These are phyloP conservation scores for Pleoardoris graminearum DNA, from an alignment of 2,329 filamentous ascomycete genomes.

Conservation along the genomic window DNA sequence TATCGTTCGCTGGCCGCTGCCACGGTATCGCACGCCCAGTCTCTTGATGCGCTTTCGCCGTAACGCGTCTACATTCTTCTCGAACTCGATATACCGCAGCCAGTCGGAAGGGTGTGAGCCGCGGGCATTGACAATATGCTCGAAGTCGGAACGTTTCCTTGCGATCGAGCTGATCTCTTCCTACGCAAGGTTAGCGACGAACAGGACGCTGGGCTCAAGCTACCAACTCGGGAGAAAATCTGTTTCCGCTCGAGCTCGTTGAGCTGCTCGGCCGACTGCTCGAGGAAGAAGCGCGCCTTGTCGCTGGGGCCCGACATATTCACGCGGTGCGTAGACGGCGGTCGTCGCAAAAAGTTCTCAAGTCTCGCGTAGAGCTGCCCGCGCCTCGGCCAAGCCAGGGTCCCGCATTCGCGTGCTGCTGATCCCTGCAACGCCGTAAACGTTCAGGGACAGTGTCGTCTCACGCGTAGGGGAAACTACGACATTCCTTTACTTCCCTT, in stretches of 20 bases:
- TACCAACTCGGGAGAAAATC: slow-evolving; percentile 77
- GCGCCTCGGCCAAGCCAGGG: slow-evolving; percentile 11
- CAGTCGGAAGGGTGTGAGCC: slow-evolving; percentile 75
- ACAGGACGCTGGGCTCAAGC: not conserved
- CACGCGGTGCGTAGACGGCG: slow-evolving; percentile 18
- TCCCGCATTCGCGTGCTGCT: not conserved
- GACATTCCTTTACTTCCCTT: slow-evolving; percentile 35
- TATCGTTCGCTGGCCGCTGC: slow-evolving; percentile 76
- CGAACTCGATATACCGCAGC: slow-evolving; percentile 76
- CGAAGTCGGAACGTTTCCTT: slow-evolving; percentile 87
- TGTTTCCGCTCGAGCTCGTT: slow-evolving; percentile 90
- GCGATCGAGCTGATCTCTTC: slow-evolving; percentile 90
- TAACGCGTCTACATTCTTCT: slow-evolving; percentile 70
- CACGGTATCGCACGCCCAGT: slow-evolving; percentile 72
- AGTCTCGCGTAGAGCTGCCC: slow-evolving; percentile 21
- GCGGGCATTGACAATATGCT: slow-evolving; percentile 84
- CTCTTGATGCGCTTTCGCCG: slow-evolving; percentile 82
- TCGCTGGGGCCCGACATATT: slow-evolving; percentile 82
- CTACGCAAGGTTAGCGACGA: slow-evolving; percentile 48
- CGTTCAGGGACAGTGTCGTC: slow-evolving; percentile 34
- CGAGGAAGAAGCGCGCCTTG: slow-evolving; percentile 93
- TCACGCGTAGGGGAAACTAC: slow-evolving; percentile 21
- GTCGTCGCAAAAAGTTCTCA: slow-evolving; percentile 23
- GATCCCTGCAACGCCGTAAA: slow-evolving; percentile 24
- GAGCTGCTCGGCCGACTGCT: slow-evolving; percentile 88